Conservation (phyloP, 106 monocot species). For the Alisma plantagoaquatica region DNA sequence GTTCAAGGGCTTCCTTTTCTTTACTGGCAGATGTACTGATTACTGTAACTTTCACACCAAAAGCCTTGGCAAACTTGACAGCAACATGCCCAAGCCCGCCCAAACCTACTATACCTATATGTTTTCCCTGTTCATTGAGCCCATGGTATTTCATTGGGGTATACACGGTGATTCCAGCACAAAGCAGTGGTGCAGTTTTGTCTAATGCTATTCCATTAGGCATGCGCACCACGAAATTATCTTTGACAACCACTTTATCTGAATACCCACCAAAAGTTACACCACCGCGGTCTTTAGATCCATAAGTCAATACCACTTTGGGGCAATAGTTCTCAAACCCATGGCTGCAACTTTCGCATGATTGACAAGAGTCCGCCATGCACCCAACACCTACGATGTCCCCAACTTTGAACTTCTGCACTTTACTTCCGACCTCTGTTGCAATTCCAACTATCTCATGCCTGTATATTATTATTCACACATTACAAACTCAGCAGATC, state of each 20-base stretch:
- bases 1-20: neutral
- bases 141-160: constrained; percentile 9
- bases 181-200: constrained; percentile 9
- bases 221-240: constrained; percentile 7
- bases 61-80: constrained; percentile 13
- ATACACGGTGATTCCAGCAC: constrained; percentile 8
- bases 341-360: constrained; percentile 48
- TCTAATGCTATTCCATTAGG: constrained; percentile 5
- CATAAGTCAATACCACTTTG: constrained; percentile 53
- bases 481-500: too few species aligned
- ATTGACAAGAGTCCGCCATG: constrained; percentile 51
- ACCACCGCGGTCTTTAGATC: constrained; percentile 68
- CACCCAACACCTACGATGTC: constrained; percentile 66
- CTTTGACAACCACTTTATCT: neutral
- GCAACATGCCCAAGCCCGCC: constrained; percentile 13
- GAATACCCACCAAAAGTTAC: constrained; percentile 84
- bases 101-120: constrained; percentile 8
- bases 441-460: constrained; percentile 73
- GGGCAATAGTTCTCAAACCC: constrained; percentile 75
- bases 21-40: constrained; percentile 10
- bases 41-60: constrained; percentile 7
- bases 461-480: too few species aligned
- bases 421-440: constrained; percentile 43
- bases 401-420: constrained; percentile 47
- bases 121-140: constrained; percentile 3